Conservation (phyloP, 805 yeast genomes). For the Ogataea polymorpha region DNA sequence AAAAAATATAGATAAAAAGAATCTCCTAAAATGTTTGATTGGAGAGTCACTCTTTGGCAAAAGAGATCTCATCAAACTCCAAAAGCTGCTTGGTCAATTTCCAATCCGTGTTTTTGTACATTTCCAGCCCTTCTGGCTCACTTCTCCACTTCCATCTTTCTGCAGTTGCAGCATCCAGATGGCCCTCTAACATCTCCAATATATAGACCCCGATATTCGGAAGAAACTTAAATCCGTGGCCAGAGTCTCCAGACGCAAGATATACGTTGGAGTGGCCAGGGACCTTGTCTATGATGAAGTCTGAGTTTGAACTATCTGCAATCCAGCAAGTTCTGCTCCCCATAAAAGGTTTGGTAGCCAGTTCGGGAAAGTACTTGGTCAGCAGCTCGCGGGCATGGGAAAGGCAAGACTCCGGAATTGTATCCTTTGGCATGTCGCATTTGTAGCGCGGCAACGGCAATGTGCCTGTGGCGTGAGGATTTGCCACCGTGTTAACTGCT, state of each 20-base stretch:
- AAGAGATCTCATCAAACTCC: conserved; percentile 9
- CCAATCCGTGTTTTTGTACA: conserved; percentile 10
- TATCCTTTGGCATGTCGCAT: conserved; percentile 31
- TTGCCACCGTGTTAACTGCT: conserved; percentile 22
- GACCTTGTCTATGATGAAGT: conserved; percentile 39
- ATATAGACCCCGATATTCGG: conserved; percentile 46
- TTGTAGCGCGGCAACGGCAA: conserved; percentile 39
- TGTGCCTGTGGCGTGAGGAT: conserved; percentile 18
- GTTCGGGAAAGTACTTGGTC: conserved; percentile 37
- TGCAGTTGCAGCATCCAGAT: conserved; percentile 21
- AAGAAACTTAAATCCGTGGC: conserved; percentile 45
- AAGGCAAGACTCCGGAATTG: conserved; percentile 35
- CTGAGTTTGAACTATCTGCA: conserved; percentile 39
- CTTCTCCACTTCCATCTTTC: conserved; percentile 36
- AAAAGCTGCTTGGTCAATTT: conserved; percentile 13
- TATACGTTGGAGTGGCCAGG: conserved; percentile 34
- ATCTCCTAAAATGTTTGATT: no score
- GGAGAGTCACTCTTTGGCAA: neutral
- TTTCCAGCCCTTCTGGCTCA: conserved; percentile 3
- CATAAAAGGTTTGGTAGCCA: conserved; percentile 32
- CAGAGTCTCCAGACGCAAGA: conserved; percentile 48
- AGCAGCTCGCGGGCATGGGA: conserved; percentile 31
- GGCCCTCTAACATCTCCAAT: conserved; percentile 30
- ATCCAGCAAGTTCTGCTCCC: conserved; percentile 38
- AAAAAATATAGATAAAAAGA: no score